A percentile compares a stretch with the other conserved stretches of the same genome.
Evolutionary conservation across 768 basidiomycete species (phyloP).

Genomic region (Leccinum disarticulatum): DNA sequence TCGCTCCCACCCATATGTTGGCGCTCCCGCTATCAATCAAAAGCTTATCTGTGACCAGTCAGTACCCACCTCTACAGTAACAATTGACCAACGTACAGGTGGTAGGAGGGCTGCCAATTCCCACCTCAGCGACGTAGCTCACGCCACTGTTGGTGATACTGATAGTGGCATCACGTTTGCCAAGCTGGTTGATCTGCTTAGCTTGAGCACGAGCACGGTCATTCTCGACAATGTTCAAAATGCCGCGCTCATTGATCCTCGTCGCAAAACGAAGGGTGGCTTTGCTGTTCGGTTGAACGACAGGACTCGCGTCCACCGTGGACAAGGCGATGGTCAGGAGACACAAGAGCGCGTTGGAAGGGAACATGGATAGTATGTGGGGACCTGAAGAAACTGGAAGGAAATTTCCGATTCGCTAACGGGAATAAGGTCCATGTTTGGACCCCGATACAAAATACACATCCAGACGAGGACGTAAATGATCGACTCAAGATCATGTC

Average conservation of each 20-base stretch:
- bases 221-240: slow-evolving; percentile 10
- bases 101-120: slow-evolving; percentile 27
- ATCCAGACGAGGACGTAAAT: too few species aligned
- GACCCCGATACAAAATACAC: too few species aligned
- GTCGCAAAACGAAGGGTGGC: slow-evolving; percentile 14
- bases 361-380: slow-evolving; percentile 10
- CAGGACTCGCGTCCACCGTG: slow-evolving; percentile 14
- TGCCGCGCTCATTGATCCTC: slow-evolving; percentile 12
- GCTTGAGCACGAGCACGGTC: slow-evolving; percentile 23
- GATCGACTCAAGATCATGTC: too few species aligned
- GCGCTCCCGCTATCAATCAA: slow-evolving; percentile 34
- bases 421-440: too few species aligned
- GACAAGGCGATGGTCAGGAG: slow-evolving; percentile 15
- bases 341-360: slow-evolving; percentile 7
- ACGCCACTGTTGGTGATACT: slow-evolving; percentile 21
- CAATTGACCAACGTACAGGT: slow-evolving; percentile 19
- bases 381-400: too few species aligned
- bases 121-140: slow-evolving; percentile 30
- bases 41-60: slow-evolving; percentile 22
- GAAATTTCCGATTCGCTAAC: not conserved
- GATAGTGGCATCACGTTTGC: slow-evolving; percentile 10
- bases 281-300: slow-evolving; percentile 6
- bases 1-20: slow-evolving; percentile 30
- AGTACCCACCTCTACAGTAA: not conserved
- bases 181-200: not conserved